phyloP scores from a whole-genome alignment of 2,329 filamentous ascomycete species.

The Pestalotiopsis fici region DNA sequence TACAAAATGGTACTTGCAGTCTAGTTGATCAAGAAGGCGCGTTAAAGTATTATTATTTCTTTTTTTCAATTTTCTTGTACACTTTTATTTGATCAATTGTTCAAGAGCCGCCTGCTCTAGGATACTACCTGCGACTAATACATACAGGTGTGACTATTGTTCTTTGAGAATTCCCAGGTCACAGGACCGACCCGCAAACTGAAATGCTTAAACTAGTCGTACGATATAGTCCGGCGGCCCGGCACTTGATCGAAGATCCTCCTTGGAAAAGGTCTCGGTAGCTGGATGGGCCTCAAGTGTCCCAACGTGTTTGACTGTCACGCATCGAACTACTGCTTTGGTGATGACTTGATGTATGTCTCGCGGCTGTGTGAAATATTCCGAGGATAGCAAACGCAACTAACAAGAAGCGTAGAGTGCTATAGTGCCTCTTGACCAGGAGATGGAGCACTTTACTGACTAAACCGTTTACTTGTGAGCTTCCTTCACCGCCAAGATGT shows the following conservation, averaged over 20 bases:
- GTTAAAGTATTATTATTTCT: not conserved
- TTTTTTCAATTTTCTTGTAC: not conserved
- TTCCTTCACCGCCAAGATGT: not conserved
- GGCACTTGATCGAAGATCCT: no score
- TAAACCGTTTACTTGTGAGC: not conserved
- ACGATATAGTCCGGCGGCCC: no score
- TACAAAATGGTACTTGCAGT: not conserved
- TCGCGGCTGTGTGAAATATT: not conserved
- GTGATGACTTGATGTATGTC: not conserved
- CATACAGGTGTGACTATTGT: no score
- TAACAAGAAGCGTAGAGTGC: not conserved
- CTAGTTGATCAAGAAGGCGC: not conserved
- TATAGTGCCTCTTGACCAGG: not conserved
- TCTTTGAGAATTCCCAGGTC: no score
- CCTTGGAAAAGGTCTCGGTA: no score
- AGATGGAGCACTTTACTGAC: not conserved
- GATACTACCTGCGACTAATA: no score
- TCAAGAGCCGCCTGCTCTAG: no score
- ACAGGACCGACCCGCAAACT: no score
- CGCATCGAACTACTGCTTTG: not conserved
- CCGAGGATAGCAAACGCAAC: not conserved
- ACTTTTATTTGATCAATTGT: not conserved
- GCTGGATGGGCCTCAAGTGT: no score
- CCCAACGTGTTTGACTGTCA: not conserved
- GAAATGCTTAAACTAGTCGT: no score